Conservation (phyloP, 805 yeast genomes). For the Yarrowia porcina region DNA sequence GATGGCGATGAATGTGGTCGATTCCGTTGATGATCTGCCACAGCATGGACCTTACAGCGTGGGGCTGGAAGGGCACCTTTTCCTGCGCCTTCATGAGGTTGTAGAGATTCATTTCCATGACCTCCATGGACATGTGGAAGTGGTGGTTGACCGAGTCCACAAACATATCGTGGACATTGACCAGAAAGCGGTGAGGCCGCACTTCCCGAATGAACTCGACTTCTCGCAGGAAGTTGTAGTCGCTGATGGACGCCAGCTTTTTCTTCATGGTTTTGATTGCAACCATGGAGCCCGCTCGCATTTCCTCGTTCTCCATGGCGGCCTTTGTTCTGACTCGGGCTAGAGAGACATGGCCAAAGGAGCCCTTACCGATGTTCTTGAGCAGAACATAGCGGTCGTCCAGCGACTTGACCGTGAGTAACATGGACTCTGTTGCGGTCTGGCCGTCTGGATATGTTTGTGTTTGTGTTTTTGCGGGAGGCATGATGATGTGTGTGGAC, state of each 20-base stretch:
- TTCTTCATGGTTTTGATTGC: slow-evolving; percentile 81
- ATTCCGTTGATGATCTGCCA: slow-evolving; percentile 73
- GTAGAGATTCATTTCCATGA: slow-evolving; percentile 75
- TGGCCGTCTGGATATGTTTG: not conserved
- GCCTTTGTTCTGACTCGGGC: slow-evolving; percentile 26
- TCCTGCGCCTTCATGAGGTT: slow-evolving; percentile 69
- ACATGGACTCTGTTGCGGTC: not conserved
- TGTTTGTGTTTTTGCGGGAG: not conserved
- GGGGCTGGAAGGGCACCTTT: slow-evolving; percentile 50
- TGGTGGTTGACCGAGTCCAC: slow-evolving; percentile 58
- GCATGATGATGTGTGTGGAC: not conserved
- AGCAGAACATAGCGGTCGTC: slow-evolving; percentile 28
- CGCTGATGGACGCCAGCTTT: slow-evolving; percentile 50
- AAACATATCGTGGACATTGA: slow-evolving; percentile 75
- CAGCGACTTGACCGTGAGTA: slow-evolving; percentile 9
- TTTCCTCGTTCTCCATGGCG: not conserved
- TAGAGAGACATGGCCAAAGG: slow-evolving; percentile 31
- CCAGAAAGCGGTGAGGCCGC: slow-evolving; percentile 67
- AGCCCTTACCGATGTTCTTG: slow-evolving; percentile 35
- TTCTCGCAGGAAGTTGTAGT: slow-evolving; percentile 47
- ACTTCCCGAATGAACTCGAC: slow-evolving; percentile 45
- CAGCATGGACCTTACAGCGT: slow-evolving; percentile 49
- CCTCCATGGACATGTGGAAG: slow-evolving; percentile 83
- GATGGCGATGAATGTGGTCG: slow-evolving; percentile 69
- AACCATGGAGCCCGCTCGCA: slow-evolving; percentile 40